Percentiles rank a stretch among this genome's conserved stretches.
These are phyloP conservation scores for Stephania japonica DNA, from an alignment of 164 flowering plant genomes.

Conservation along the genomic window DNA sequence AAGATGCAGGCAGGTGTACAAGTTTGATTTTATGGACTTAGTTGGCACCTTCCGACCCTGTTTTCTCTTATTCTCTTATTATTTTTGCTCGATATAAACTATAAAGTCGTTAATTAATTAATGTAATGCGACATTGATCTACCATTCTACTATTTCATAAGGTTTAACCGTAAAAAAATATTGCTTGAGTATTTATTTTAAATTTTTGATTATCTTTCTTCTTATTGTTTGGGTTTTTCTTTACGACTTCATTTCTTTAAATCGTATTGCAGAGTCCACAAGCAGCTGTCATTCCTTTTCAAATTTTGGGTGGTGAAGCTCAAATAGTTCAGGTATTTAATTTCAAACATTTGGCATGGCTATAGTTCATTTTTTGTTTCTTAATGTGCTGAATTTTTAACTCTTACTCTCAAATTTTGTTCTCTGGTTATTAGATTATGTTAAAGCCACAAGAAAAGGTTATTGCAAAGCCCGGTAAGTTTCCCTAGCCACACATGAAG, in stretches of 20 bases:
- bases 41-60: not conserved
- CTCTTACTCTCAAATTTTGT: not conserved
- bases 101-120: not conserved
- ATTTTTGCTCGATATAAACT: not conserved
- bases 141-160: not conserved
- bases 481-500: not conserved
- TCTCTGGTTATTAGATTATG: conserved; percentile 62
- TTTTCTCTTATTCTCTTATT: not conserved
- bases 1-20: not conserved
- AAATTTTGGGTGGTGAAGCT: conserved; percentile 87
- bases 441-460: conserved; percentile 85
- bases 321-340: conserved; percentile 77
- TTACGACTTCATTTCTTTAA: conserved; percentile 4
- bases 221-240: not conserved
- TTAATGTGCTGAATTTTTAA: not conserved
- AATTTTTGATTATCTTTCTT: not conserved
- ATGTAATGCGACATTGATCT: not conserved
- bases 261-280: conserved; percentile 60
- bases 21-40: not conserved
- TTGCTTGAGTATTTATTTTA: not conserved
- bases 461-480: conserved; percentile 75
- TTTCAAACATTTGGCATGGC: not conserved
- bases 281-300: conserved; percentile 69
- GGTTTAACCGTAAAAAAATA: not conserved
- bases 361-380: not conserved